Evolutionary conservation across 2,329 filamentous ascomycete genomes (phyloP).

Genomic region (Orbilia oligospora): DNA sequence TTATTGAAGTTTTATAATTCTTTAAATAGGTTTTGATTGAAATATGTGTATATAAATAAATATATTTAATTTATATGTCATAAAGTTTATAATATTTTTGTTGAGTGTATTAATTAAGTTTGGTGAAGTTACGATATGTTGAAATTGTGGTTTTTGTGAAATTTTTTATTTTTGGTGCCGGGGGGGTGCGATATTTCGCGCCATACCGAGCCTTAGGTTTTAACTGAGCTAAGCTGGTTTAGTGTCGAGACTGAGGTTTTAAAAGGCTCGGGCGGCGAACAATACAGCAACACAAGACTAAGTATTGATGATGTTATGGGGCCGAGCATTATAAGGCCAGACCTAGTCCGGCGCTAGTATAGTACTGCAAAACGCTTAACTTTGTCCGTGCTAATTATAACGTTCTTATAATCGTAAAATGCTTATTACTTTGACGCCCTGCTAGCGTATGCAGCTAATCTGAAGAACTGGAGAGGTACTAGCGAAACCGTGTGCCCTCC

Average conservation of each 20-base stretch:
- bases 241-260: conserved; percentile 6
- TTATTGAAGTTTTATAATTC: no score
- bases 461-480: conserved; percentile 8
- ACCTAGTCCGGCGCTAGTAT: conserved; percentile 17
- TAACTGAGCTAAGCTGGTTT: no score
- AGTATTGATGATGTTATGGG: conserved; percentile 20
- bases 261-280: conserved; percentile 14
- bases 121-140: no score
- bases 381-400: conserved; percentile 12
- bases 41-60: no score
- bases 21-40: no score
- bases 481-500: conserved; percentile 10
- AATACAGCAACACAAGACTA: conserved; percentile 17
- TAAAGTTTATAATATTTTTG: no score
- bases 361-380: conserved; percentile 11
- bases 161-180: no score
- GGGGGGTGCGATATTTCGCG: no score
- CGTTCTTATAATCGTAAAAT: conserved; percentile 11
- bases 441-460: conserved; percentile 2
- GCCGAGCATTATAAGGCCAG: conserved; percentile 9
- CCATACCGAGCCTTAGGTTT: conserved; percentile 6
- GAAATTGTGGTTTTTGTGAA: no score
- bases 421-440: conserved; percentile 16
- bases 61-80: no score
- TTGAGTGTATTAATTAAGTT: no score